Base-by-base conservation (phyloP, 352 stramenopile genomes). In the Pythium plurisporium region DNA sequence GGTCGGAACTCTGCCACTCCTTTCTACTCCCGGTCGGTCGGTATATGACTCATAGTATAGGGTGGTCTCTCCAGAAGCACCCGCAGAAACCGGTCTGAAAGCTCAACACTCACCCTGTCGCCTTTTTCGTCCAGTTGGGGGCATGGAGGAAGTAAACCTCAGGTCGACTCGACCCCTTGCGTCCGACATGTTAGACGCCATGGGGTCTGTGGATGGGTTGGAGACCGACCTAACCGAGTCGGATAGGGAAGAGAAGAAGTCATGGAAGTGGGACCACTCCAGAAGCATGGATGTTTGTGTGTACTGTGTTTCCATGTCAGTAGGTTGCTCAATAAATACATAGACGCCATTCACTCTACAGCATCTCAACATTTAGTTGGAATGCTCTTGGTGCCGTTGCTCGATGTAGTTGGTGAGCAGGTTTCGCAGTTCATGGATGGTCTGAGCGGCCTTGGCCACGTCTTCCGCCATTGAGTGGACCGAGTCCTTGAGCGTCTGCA, bases 381-480 rank as follows among this genome's bases (percentile, higher is more conserved):
- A 2, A 9, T 25, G 22, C 3, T 42, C 45, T 25, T 42, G 29
- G 36, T 45, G 36, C 25, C 34, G 71, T 37, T 62, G 70, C 10
- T 65, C 70, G 17, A 72, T 65, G 43, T 74, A 66, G 25, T 69
- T 57, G 20, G 61, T 49, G 51, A 87, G 64, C 22, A 87, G 64
- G 23, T 66, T 64, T 23, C 70, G 67, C 20, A 87, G 65, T 17
- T 82, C 77, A 23, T 48, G 65, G 41, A 87, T 59, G 42, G 74
- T 72, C 17, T 66, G 57, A 2, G 72, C 65, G n/a, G 74, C 73
- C 25, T 68, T 59, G 11, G 69, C 58, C 17, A 87, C 74, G 41
- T 85, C 67, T 31, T 60, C 43, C 25, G 67, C 64, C 53, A 72
- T 65, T 12, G 47, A 41, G 10, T 36, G 23, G 11, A 68, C 59